Conservation (phyloP, 2,329 filamentous ascomycete genomes). For the Fusarium sp. region DNA sequence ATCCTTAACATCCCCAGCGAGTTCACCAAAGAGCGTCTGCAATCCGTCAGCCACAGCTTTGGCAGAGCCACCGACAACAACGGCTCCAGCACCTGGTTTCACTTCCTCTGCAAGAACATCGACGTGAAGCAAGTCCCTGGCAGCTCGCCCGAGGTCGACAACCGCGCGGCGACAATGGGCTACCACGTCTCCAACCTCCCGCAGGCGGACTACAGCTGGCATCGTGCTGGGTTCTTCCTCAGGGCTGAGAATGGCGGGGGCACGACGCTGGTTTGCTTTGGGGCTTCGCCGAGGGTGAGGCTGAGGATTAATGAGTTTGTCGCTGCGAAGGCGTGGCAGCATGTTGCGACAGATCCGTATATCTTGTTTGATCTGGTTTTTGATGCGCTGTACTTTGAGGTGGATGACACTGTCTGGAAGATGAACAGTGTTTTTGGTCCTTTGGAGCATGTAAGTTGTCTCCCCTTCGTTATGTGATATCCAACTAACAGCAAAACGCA, state of each 20-base stretch:
- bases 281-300: constrained; percentile 39
- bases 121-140: constrained; percentile 38
- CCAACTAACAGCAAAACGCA: constrained; percentile 17
- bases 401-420: constrained; percentile 50
- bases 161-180: constrained; percentile 43
- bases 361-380: constrained; percentile 50
- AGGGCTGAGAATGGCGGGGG: constrained; percentile 36
- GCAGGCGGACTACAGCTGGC: constrained; percentile 50
- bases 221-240: constrained; percentile 49
- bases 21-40: constrained; percentile 51
- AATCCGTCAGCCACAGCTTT: constrained; percentile 54
- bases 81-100: constrained; percentile 53
- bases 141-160: constrained; percentile 45
- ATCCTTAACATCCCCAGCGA: constrained; percentile 50
- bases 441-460: constrained; percentile 46
- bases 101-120: constrained; percentile 54
- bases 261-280: constrained; percentile 47
- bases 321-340: constrained; percentile 42
- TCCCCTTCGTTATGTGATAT: neutral
- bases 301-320: constrained; percentile 46
- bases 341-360: constrained; percentile 45
- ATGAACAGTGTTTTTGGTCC: constrained; percentile 51
- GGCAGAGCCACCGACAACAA: constrained; percentile 43
- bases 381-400: constrained; percentile 48
- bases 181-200: constrained; percentile 45